Evolutionary conservation across 2,329 filamentous ascomycete species (phyloP).

Genomic region (Cladophialophora exuberans): DNA sequence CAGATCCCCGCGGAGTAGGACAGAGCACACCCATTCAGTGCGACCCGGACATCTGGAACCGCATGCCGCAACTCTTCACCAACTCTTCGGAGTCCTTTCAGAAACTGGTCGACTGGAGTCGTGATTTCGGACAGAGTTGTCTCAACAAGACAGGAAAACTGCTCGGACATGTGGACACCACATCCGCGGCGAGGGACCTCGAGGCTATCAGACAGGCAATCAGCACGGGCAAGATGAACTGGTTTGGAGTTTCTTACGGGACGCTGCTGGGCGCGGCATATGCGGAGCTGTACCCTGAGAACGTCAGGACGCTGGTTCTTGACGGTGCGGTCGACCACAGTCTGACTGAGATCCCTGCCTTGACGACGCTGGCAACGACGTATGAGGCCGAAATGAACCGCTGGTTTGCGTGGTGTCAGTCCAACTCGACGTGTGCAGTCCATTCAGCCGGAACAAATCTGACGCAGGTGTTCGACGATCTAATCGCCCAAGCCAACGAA

Average conservation of each 20-base stretch:
- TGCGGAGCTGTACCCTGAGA: slow-evolving; percentile 49
- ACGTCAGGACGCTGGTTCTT: slow-evolving; percentile 47
- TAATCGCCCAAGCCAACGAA: slow-evolving; percentile 25
- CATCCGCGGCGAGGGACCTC: slow-evolving; percentile 41
- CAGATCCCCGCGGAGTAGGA: slow-evolving; percentile 50
- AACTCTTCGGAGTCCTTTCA: slow-evolving; percentile 27
- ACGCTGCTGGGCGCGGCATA: slow-evolving; percentile 50
- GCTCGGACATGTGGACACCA: slow-evolving; percentile 49
- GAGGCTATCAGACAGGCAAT: slow-evolving; percentile 43
- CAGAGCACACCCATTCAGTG: slow-evolving; percentile 46
- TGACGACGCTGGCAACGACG: slow-evolving; percentile 1
- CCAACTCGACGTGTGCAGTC: slow-evolving; percentile 12
- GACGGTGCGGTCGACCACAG: slow-evolving; percentile 52
- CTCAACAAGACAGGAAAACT: slow-evolving; percentile 43
- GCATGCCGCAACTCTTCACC: slow-evolving; percentile 38
- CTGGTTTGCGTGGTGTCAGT: slow-evolving; percentile 20
- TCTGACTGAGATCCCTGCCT: slow-evolving; percentile 37
- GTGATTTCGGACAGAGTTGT: slow-evolving; percentile 46
- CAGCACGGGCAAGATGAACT: slow-evolving; percentile 43
- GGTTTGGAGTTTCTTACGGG: slow-evolving; percentile 51
- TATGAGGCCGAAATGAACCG: slow-evolving; percentile 15
- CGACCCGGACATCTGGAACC: slow-evolving; percentile 43
- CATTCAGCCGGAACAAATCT: slow-evolving; percentile 1
- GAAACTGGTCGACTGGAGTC: slow-evolving; percentile 44
- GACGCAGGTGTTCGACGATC: slow-evolving; percentile 7